Evolutionary conservation across 2,329 filamentous ascomycete genomes (phyloP).

Genomic region (Paraphoma chrysanthemicola): DNA sequence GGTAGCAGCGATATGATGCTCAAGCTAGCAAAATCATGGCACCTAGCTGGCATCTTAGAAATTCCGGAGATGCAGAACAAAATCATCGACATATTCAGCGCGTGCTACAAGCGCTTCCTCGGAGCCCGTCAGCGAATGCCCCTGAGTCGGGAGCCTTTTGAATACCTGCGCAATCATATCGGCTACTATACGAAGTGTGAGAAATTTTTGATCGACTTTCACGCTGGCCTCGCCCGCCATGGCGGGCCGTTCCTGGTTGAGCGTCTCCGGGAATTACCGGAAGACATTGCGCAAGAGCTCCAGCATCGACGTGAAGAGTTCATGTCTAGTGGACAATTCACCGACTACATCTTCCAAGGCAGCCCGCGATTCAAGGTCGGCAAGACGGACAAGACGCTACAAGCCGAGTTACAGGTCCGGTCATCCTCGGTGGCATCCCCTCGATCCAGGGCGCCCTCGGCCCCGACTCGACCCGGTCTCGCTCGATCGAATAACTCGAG

Average conservation of each 20-base stretch:
- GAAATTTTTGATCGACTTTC: slow-evolving; percentile 22
- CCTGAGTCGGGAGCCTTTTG: slow-evolving; percentile 5
- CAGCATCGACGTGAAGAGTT: background rate
- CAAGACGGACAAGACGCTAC: background rate
- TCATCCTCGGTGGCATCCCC: too few species aligned
- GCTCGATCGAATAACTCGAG: background rate
- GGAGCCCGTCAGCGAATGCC: slow-evolving; percentile 1
- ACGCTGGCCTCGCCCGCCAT: slow-evolving; percentile 12
- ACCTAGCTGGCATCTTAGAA: slow-evolving; percentile 15
- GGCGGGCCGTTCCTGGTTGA: slow-evolving; percentile 1
- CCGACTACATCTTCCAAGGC: slow-evolving; percentile 7
- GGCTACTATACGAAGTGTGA: slow-evolving; percentile 16
- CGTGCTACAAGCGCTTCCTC: slow-evolving; percentile 6
- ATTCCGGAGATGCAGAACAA: slow-evolving; percentile 14
- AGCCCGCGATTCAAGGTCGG: slow-evolving; percentile 3
- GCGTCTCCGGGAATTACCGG: slow-evolving; percentile 1
- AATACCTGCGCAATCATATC: slow-evolving; percentile 11
- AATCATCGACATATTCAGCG: slow-evolving; percentile 17
- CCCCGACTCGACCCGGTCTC: background rate
- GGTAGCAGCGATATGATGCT: slow-evolving; percentile 8
- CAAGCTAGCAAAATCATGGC: slow-evolving; percentile 22
- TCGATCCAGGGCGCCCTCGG: background rate
- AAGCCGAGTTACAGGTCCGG: slow-evolving; percentile 3
- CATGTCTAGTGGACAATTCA: background rate
- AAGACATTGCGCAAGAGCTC: slow-evolving; percentile 8